Percentiles rank a stretch among this genome's conserved stretches.
phyloP scores from a whole-genome alignment of 495 filamentous ascomycete genomes.

The Aspergillus hancockii region DNA sequence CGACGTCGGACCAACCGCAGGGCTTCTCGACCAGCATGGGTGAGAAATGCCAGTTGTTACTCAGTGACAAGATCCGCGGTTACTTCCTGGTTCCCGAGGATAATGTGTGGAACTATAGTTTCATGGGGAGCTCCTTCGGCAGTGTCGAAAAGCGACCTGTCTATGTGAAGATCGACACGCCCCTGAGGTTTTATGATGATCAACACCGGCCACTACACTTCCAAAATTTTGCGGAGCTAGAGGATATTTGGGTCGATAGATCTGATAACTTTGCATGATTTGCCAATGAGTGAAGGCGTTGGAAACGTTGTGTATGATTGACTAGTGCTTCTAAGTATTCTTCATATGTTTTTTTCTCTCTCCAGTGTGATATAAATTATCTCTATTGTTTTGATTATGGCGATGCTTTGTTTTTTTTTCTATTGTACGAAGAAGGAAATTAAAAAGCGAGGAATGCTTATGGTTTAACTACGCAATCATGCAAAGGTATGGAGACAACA shows the following conservation, averaged over 20 bases:
- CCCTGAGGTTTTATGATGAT: constrained; percentile 86
- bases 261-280: constrained; percentile 79
- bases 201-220: constrained; percentile 93
- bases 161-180: constrained; percentile 91
- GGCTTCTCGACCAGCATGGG: constrained; percentile 93
- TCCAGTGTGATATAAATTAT: neutral
- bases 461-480: constrained; percentile 2
- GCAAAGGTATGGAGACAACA: constrained; percentile 8
- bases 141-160: constrained; percentile 86
- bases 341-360: constrained; percentile 16
- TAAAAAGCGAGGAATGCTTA: constrained; percentile 21
- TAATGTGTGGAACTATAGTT: constrained; percentile 95
- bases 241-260: constrained; percentile 87
- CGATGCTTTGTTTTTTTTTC: constrained; percentile 12
- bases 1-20: constrained; percentile 84
- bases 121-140: constrained; percentile 88
- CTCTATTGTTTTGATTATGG: constrained; percentile 9
- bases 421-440: constrained; percentile 24
- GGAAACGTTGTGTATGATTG: constrained; percentile 14
- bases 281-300: constrained; percentile 25
- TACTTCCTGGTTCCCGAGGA: constrained; percentile 95
- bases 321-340: constrained; percentile 17
- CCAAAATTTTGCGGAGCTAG: constrained; percentile 87
- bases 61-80: constrained; percentile 89
- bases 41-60: constrained; percentile 89